Evolutionary conservation across 2,329 filamentous ascomycete species (phyloP).

Genomic region (Colletotrichum orbiculare): DNA sequence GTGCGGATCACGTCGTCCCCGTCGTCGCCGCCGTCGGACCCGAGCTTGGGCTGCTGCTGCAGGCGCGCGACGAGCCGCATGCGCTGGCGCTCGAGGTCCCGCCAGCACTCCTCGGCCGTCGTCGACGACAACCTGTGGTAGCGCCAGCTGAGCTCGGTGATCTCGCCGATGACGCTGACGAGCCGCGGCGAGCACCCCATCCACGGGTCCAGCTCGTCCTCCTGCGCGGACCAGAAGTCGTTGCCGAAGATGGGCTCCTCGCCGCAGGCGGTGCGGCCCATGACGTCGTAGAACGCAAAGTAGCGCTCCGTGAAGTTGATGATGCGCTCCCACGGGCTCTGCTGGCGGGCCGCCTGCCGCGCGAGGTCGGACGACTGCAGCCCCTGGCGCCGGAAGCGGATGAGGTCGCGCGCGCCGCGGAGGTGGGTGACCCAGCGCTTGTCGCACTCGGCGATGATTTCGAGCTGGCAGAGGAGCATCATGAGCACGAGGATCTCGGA

Average conservation of each 20-base stretch:
- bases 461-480: slow-evolving; percentile 37
- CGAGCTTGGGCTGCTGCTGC: slow-evolving; percentile 23
- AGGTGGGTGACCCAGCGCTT: slow-evolving; percentile 56
- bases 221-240: slow-evolving; percentile 53
- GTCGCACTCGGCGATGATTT: slow-evolving; percentile 48
- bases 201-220: slow-evolving; percentile 52
- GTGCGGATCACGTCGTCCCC: slow-evolving; percentile 47
- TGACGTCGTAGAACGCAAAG: slow-evolving; percentile 59
- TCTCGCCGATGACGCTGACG: slow-evolving; percentile 52
- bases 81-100: slow-evolving; percentile 29
- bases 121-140: slow-evolving; percentile 39
- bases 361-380: slow-evolving; percentile 10
- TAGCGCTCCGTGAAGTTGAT: slow-evolving; percentile 49
- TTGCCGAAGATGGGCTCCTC: slow-evolving; percentile 53
- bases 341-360: slow-evolving; percentile 6
- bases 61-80: slow-evolving; percentile 16
- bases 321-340: slow-evolving; percentile 37
- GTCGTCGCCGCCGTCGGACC: slow-evolving; percentile 39
- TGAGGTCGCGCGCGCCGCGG: slow-evolving; percentile 55
- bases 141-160: slow-evolving; percentile 53
- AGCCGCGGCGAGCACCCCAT: slow-evolving; percentile 56
- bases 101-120: slow-evolving; percentile 25
- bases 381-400: slow-evolving; percentile 46
- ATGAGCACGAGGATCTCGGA: slow-evolving; percentile 36
- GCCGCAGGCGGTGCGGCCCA: slow-evolving; percentile 57